Base-by-base conservation (phyloP, 2,329 filamentous ascomycete species). In the Stemphylium vesicarium region DNA sequence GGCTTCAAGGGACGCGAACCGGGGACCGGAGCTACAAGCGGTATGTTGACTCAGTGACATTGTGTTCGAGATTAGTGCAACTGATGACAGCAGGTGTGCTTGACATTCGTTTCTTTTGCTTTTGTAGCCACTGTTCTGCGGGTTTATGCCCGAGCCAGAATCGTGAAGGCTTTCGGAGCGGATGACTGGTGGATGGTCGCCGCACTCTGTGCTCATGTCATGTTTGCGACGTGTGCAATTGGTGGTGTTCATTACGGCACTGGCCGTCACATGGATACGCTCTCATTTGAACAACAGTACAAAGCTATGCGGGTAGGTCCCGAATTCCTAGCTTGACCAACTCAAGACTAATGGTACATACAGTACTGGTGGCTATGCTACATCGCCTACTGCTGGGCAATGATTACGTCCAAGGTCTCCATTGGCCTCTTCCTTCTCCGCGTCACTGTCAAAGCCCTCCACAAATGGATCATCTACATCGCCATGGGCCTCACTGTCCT, bases 51-150 rank as follows among this genome's bases (percentile, higher is more conserved):
- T 13, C n/a, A 12, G 13, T 29, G 26, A 33, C 12, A 4, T 2
- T 35, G n/a, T 22, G 41, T 3, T 18, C 24, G 18, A 10, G 20
- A 18, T 45, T 37, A 15, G 24, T 11, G 8, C 24, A 9, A 33
- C 59, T 66, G 37, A 66, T n/a, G 20, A 38, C 10, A 38, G 16
- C 32, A 71, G 69, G 62, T 70, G 18, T 67, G 64, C 54, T 70
- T 72, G 9, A 69, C 74, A 11, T 78, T 80, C 50, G 66, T 79
- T 41, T 68, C 69, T 3, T 56, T 79, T n/a, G 77, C 78, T 0
- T 65, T 75, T n/a, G 39, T 75, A 8, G 70, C 76, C 13, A 74
- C 74, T 7, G 47, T 65, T 8, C 60, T 80, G 13, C 72, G 78
- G 47, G 69, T 75, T 18, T 79, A 78, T 62, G 77, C 79, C 29